Conservation (phyloP, 2,329 filamentous ascomycete species). For the Bipolaris cookei region DNA sequence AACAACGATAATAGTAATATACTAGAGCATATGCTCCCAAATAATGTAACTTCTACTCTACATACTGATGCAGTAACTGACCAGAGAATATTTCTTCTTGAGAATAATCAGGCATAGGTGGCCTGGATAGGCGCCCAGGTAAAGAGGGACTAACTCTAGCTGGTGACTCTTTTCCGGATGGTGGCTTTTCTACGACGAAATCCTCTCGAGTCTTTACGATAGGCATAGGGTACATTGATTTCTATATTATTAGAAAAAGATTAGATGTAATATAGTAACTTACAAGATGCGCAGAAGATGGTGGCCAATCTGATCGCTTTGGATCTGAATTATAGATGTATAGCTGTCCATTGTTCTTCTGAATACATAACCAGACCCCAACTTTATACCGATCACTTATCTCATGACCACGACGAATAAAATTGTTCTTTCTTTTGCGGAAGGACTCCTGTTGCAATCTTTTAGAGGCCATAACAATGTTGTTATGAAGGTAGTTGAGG, state of each 20-base stretch:
- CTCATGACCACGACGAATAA: constrained; percentile 17
- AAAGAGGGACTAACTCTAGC: constrained; percentile 5
- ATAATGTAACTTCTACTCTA: neutral
- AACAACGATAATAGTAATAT: too few relatives aligned
- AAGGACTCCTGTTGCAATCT: constrained; percentile 25
- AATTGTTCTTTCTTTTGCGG: constrained; percentile 23
- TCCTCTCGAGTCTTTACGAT: constrained; percentile 16
- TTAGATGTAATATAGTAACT: neutral
- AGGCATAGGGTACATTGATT: constrained; percentile 13
- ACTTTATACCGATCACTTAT: constrained; percentile 22
- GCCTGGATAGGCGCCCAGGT: constrained; percentile 16
- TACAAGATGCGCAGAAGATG: constrained; percentile 12
- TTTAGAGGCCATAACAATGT: constrained; percentile 19
- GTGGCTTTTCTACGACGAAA: neutral
- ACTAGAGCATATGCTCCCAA: constrained; percentile 1
- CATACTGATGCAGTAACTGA: constrained; percentile 9
- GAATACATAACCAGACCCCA: constrained; percentile 21
- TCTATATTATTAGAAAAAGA: constrained; percentile 1
- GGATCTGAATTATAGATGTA: constrained; percentile 23
- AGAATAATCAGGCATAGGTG: constrained; percentile 18
- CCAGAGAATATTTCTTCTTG: constrained; percentile 19
- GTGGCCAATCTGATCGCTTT: constrained; percentile 16
- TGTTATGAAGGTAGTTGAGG: neutral
- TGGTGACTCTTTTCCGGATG: neutral
- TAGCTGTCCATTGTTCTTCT: constrained; percentile 21